Base-by-base conservation (phyloP, 257 asterid species). In the Pogostemon cablin region DNA sequence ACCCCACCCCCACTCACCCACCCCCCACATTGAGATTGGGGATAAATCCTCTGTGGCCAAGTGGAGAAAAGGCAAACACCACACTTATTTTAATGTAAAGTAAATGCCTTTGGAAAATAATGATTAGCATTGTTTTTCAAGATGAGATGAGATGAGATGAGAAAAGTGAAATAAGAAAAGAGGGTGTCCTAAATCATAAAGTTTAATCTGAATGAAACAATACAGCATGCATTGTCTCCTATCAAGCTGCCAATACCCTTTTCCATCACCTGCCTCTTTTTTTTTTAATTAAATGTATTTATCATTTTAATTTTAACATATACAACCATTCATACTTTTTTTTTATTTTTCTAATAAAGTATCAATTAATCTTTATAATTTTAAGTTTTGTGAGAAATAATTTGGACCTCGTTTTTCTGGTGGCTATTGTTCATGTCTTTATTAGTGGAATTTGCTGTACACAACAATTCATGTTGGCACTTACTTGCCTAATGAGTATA, bases 181-280 rank as follows among this genome's bases (percentile, higher is more conserved):
- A 17, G 8, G 62, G 15, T 25, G 20, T 65, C 49, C 40, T 67
- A 53, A 44, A 12, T 42, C 35, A 75, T 11, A 79, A 78, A 73
- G 75, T 55, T 55, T 35, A 43, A 65, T 75, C 38, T 72, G 75
- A 79, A 75, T 75, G 62, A 70, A 79, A 57, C 67, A 72, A 67
- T 67, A 71, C 84, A 80, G 76, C 84, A 80, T 78, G 84, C 80
- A 78, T 68, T 81, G 90, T 82, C 84, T 72, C 79, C 84, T 69
- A 49, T 6, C 5, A 55, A 76, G 77, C 64, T 66, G 75, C 52
- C 89, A 77, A 60, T 20, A 8, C 64, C 73, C 61, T 71, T 76
- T 76, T 70, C 69, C 48, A 49, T 64, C 77, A 76, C 79, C 71
- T 65, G 68, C 75, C 72, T 74, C 60, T 42, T 78, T 69, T n/a